A percentile compares a stretch with the other conserved stretches of the same genome.
These are phyloP conservation scores for Apiotrichum domesticum DNA, from an alignment of 1,284 basidiomycete species.

Conservation along the genomic window DNA sequence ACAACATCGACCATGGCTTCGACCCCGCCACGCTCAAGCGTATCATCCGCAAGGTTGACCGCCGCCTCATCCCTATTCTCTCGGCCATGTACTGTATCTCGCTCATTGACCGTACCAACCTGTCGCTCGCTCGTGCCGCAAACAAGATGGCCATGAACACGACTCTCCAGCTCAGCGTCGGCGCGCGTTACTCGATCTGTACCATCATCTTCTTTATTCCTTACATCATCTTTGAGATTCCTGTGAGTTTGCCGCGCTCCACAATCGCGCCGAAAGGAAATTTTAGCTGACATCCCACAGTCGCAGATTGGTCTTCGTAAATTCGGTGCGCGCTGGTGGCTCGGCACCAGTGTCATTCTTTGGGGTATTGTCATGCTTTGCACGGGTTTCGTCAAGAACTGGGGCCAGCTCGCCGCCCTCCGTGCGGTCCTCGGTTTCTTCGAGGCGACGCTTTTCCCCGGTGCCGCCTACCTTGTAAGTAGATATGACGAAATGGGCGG, in stretches of 20 bases:
- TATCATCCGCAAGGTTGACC: conserved; percentile 10
- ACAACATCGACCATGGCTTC: conserved; percentile 14
- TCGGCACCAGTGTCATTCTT: conserved; percentile 26
- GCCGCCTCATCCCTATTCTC: conserved; percentile 17
- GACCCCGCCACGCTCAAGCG: conserved; percentile 3
- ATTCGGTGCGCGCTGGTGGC: conserved; percentile 16
- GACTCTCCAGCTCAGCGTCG: conserved; percentile 30
- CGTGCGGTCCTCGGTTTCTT: conserved; percentile 22
- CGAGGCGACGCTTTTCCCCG: conserved; percentile 25
- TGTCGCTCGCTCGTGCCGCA: conserved; percentile 31
- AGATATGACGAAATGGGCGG: too few species aligned
- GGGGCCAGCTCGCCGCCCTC: conserved; percentile 20
- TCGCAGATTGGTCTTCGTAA: conserved; percentile 14
- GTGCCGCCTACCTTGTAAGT: conserved; percentile 14
- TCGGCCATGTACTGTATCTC: conserved; percentile 15
- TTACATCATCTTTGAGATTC: conserved; percentile 45
- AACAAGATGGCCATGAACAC: conserved; percentile 21
- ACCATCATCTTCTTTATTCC: conserved; percentile 43
- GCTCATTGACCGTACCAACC: conserved; percentile 34
- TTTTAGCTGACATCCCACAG: conserved; percentile 4
- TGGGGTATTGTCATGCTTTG: conserved; percentile 40
- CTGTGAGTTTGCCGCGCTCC: conserved; percentile 3
- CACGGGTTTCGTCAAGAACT: conserved; percentile 36
- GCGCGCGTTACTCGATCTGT: conserved; percentile 42
- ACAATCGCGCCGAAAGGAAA: too few species aligned